These are phyloP conservation scores for Claviceps sp. DNA, from an alignment of 2,329 filamentous ascomycete genomes.

Conservation along the genomic window DNA sequence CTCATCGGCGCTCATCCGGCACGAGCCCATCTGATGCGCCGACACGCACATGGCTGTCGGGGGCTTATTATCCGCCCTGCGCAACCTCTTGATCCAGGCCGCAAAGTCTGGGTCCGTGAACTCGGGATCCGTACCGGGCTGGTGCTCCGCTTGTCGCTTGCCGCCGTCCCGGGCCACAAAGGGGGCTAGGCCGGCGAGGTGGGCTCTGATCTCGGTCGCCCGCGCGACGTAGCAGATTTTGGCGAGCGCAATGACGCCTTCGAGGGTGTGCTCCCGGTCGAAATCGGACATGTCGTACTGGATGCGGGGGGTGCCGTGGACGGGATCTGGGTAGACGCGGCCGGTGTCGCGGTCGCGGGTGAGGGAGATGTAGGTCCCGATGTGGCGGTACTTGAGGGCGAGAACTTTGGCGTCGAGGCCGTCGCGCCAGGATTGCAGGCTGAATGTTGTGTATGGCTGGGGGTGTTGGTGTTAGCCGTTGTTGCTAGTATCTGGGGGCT, in stretches of 20 bases:
- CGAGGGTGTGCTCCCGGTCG: conserved; percentile 58
- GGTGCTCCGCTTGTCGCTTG: conserved; percentile 10
- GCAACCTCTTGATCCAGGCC: conserved; percentile 42
- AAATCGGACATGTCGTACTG: conserved; percentile 58
- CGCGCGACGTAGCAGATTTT: conserved; percentile 69
- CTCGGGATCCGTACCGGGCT: conserved; percentile 22
- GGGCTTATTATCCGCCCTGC: conserved; percentile 33
- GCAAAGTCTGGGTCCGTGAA: conserved; percentile 47
- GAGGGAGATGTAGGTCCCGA: conserved; percentile 60
- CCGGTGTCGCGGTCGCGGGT: conserved; percentile 65
- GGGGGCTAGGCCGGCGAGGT: conserved; percentile 46
- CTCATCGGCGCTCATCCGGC: conserved; percentile 49
- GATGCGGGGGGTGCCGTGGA: conserved; percentile 49
- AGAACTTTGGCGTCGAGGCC: conserved; percentile 62
- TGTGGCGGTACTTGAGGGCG: conserved; percentile 52
- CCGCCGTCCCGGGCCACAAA: conserved; percentile 34
- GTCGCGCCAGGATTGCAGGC: conserved; percentile 50
- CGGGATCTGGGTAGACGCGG: conserved; percentile 57
- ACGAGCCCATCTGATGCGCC: conserved; percentile 75
- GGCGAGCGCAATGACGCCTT: conserved; percentile 57
- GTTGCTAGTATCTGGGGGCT: no score
- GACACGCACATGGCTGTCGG: conserved; percentile 44
- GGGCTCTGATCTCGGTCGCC: conserved; percentile 64
- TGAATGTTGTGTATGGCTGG: conserved; percentile 50
- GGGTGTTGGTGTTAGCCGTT: neutral